phyloP scores from a whole-genome alignment of 306 rosid species.

The Sechiopsis laciniata region DNA sequence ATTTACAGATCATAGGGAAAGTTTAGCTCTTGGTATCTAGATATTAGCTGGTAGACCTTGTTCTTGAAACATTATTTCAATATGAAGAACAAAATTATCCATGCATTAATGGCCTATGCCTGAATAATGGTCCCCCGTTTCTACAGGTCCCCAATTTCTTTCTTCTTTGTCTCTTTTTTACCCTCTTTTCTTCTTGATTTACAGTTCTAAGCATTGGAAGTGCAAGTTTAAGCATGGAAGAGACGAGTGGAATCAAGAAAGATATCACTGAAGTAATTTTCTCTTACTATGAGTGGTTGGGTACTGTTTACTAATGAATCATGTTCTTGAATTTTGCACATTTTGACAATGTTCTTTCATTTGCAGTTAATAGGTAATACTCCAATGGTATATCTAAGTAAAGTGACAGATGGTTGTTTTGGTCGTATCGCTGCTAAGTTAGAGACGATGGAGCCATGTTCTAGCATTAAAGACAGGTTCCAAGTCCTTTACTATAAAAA shows the following conservation, averaged over 20 bases:
- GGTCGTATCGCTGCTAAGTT: slow-evolving; percentile 69
- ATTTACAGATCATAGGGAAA: not conserved
- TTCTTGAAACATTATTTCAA: not conserved
- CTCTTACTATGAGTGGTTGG: not conserved
- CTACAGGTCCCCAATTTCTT: too few relatives aligned
- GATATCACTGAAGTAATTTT: slow-evolving; percentile 55
- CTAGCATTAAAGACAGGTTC: slow-evolving; percentile 66
- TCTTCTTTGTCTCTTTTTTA: not conserved
- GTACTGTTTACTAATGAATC: not conserved
- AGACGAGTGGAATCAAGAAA: slow-evolving; percentile 52
- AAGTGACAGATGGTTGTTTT: slow-evolving; percentile 60
- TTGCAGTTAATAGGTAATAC: slow-evolving; percentile 61
- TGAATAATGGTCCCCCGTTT: not conserved
- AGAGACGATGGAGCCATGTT: slow-evolving; percentile 61
- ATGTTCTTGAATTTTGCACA: not conserved
- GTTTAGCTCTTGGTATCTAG: not conserved
- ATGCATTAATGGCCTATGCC: not conserved
- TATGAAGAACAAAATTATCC: not conserved
- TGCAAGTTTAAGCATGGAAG: slow-evolving; percentile 36
- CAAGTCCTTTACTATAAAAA: not conserved
- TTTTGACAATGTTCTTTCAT: not conserved
- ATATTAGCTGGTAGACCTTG: not conserved
- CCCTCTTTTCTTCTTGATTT: not conserved
- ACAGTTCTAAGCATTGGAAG: slow-evolving; percentile 15
- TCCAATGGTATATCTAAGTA: slow-evolving; percentile 59